These are phyloP conservation scores for Flaveria floridana DNA, from an alignment of 140 eudicot genomes.

Conservation along the genomic window DNA sequence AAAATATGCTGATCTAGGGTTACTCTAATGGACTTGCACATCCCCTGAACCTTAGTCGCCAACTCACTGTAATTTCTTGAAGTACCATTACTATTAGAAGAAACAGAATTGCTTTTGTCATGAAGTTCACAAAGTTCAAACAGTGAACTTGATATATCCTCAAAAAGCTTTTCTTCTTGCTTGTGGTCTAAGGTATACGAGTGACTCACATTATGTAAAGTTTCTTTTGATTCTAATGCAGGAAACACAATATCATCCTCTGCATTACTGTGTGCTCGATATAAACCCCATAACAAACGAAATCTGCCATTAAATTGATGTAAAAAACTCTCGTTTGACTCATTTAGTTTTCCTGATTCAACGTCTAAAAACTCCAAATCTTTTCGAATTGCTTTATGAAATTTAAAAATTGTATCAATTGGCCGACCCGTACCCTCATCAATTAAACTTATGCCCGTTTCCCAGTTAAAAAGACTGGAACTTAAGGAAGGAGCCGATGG, in stretches of 20 bases:
- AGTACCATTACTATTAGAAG: slow-evolving; percentile 33
- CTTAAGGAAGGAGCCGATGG: slow-evolving; percentile 85
- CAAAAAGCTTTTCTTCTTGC: slow-evolving; percentile 93
- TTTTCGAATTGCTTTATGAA: slow-evolving; percentile 94
- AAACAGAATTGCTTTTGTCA: slow-evolving; percentile 38
- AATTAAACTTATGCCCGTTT: slow-evolving; percentile 67
- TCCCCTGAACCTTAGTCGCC: slow-evolving; percentile 89
- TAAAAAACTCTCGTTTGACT: slow-evolving; percentile 68
- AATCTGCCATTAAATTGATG: slow-evolving; percentile 89
- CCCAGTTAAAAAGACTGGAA: slow-evolving; percentile 95
- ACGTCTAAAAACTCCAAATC: slow-evolving; percentile 88
- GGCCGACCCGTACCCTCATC: slow-evolving; percentile 69
- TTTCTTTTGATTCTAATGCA: slow-evolving; percentile 92
- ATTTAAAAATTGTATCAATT: slow-evolving; percentile 87
- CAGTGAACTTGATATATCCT: slow-evolving; percentile 86
- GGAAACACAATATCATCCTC: slow-evolving; percentile 99
- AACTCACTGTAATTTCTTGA: slow-evolving; percentile 68
- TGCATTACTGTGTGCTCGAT: slow-evolving; percentile 96
- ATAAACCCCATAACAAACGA: slow-evolving; percentile 94
- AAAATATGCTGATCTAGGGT: slow-evolving; percentile 94
- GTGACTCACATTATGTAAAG: slow-evolving; percentile 93
- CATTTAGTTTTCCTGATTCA: slow-evolving; percentile 85
- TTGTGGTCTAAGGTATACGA: slow-evolving; percentile 96
- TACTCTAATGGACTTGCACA: slow-evolving; percentile 97
- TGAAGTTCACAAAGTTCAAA: slow-evolving; percentile 76